Conservation (phyloP, 2,329 filamentous ascomycete genomes). For the Macrophomina pseudophaseolina region DNA sequence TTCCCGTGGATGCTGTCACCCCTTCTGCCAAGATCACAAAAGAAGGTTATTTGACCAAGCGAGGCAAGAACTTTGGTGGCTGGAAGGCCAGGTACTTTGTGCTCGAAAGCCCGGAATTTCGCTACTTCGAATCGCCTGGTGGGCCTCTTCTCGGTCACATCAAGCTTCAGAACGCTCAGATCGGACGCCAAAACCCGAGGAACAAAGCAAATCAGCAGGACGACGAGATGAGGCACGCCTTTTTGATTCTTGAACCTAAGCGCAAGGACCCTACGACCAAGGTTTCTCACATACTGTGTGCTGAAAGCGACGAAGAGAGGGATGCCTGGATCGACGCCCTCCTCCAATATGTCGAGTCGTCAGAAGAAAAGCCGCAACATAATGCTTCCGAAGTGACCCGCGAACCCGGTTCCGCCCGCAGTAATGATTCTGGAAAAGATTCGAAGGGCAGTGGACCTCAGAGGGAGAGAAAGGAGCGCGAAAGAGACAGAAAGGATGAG, state of each 20-base stretch:
- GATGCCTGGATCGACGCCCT: constrained; percentile 93
- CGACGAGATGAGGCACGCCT: constrained; percentile 95
- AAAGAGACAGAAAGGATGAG: constrained; percentile 8
- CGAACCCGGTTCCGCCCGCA: constrained; percentile 45
- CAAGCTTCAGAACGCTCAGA: constrained; percentile 87
- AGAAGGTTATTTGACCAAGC: constrained; percentile 92
- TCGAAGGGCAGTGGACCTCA: constrained; percentile 32
- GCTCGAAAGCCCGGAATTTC: constrained; percentile 72
- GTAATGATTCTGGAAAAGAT: constrained; percentile 47
- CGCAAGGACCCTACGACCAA: constrained; percentile 89
- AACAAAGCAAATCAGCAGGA: constrained; percentile 70
- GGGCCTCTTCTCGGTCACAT: constrained; percentile 92
- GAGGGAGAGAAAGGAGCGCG: constrained; percentile 15
- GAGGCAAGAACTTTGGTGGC: constrained; percentile 97
- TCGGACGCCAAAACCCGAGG: constrained; percentile 72
- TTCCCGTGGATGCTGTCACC: constrained; percentile 48
- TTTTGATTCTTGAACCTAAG: constrained; percentile 93
- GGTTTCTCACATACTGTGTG: constrained; percentile 92
- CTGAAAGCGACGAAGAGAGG: constrained; percentile 89
- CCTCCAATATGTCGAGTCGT: constrained; percentile 84
- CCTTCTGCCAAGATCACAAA: constrained; percentile 67
- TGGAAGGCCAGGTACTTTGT: constrained; percentile 89
- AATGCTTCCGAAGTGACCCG: constrained; percentile 43
- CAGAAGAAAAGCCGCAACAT: constrained; percentile 52
- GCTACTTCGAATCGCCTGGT: constrained; percentile 90